A percentile compares a stretch with the other conserved stretches of the same genome.
These are phyloP conservation scores for Colletotrichum somersetense DNA, from an alignment of 2,329 filamentous ascomycete species.

Conservation along the genomic window DNA sequence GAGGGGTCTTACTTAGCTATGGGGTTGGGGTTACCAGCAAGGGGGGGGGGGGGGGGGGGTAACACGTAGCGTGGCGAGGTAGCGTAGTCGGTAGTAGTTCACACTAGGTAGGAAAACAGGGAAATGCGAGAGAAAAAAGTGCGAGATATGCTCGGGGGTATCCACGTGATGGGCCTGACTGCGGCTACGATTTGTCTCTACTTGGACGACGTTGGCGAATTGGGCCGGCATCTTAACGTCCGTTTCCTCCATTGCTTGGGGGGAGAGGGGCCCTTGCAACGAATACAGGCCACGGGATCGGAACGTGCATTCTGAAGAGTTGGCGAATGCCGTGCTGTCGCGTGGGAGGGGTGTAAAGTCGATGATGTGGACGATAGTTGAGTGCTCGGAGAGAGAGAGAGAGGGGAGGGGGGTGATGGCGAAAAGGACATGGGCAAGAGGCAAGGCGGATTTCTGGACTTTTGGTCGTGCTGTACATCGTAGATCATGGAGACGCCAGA, in stretches of 20 bases:
- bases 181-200: conserved; percentile 34
- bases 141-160: conserved; percentile 20
- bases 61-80: not conserved
- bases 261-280: conserved; percentile 19
- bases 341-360: conserved; percentile 19
- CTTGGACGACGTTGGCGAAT: not conserved
- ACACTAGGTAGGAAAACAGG: conserved; percentile 18
- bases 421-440: conserved; percentile 14
- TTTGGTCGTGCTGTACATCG: conserved; percentile 24
- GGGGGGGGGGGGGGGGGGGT: not conserved
- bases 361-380: conserved; percentile 13
- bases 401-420: conserved; percentile 12
- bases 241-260: conserved; percentile 4
- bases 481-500: conserved; percentile 24
- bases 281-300: conserved; percentile 32
- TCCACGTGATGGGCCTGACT: conserved; percentile 35
- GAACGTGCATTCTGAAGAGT: conserved; percentile 16
- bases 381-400: conserved; percentile 12
- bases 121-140: conserved; percentile 9
- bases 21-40: not conserved
- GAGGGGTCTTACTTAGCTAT: conserved; percentile 8
- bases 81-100: conserved; percentile 1
- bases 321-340: conserved; percentile 22
- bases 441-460: conserved; percentile 20
- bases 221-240: conserved; percentile 8